Base-by-base conservation (phyloP, 257 asterid genomes). In the Capsicum pubescens region DNA sequence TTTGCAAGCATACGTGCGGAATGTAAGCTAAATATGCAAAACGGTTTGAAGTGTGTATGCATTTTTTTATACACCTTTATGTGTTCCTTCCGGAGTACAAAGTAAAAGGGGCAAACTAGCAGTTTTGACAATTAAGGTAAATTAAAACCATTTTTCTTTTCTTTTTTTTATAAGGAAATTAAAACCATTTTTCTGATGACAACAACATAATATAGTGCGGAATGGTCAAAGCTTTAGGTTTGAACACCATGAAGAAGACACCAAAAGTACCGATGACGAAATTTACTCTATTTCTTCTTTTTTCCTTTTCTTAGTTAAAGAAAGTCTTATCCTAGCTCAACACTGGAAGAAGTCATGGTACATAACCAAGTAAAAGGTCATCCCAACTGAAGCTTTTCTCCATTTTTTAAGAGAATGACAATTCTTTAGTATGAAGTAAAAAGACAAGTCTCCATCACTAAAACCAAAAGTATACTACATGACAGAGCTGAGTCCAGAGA, bases 371-470 rank as follows among this genome's bases (percentile, higher is more conserved):
- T 76, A 52, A 76, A 76, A 52, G 63, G 21, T 8, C 44, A 76
- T 54, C n/a, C 32, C 81, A 76, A 32, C 81, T 76, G 81, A 76
- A 76, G 26, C 64, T 52, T 76, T 13, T 76, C 81, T 76, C 81
- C 42, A 14, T 77, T 14, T 77, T 74, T 77, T 26, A 32, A 54
- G 48, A 54, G 82, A 54, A 5, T 8, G 50, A 14, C 63, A 48
- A 32, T 54, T 77, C 64, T 54, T 77, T 32, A 77, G 44, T 64
- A 74, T 21, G 61, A 74, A 52, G 50, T 21, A 54, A 52, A 74
- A 77, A 8, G 81, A 52, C 26, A 77, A 8, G 3, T 26, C 64
- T 32, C 64, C 15, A 77, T 26, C 64, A 54, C 26, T 52, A 77
- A 19, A 54, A 52, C 14, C 14, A 26, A 32, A 74, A 26, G 57